Conservation (phyloP, 805 yeast species). For the Candida maris region DNA sequence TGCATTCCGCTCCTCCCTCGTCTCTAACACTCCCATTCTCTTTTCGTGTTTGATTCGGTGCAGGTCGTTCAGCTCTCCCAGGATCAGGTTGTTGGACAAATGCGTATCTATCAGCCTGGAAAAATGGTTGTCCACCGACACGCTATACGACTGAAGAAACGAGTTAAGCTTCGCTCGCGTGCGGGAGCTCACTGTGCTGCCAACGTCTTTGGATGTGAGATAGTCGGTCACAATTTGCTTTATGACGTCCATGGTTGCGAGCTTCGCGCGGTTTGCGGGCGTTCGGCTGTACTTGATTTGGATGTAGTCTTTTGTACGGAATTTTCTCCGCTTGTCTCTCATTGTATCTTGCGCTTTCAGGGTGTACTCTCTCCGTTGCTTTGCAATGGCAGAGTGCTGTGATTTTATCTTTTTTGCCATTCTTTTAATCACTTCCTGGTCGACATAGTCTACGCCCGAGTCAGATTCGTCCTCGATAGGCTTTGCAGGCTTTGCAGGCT, state of each 20-base stretch:
- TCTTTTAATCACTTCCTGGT: slow-evolving; percentile 4
- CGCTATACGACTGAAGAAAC: slow-evolving; percentile 22
- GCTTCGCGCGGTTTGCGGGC: slow-evolving; percentile 26
- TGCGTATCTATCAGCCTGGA: slow-evolving; percentile 33
- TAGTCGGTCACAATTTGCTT: slow-evolving; percentile 30
- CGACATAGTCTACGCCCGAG: slow-evolving; percentile 10
- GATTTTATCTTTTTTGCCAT: slow-evolving; percentile 5
- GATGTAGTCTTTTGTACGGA: slow-evolving; percentile 7
- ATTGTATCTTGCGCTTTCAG: slow-evolving; percentile 3
- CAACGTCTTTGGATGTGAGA: slow-evolving; percentile 15
- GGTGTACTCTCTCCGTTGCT: slow-evolving; percentile 4
- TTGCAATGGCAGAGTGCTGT: slow-evolving; percentile 5
- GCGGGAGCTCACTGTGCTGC: slow-evolving; percentile 16
- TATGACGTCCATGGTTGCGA: slow-evolving; percentile 33
- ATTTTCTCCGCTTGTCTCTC: slow-evolving; percentile 13
- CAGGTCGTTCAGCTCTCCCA: slow-evolving; percentile 27
- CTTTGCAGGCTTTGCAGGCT: too few species aligned
- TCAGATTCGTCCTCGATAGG: not conserved
- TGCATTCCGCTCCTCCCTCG: slow-evolving; percentile 25
- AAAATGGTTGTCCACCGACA: slow-evolving; percentile 28
- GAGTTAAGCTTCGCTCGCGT: slow-evolving; percentile 15
- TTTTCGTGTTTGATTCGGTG: slow-evolving; percentile 29
- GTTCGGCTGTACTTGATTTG: slow-evolving; percentile 25
- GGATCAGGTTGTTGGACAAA: slow-evolving; percentile 32
- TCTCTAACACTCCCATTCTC: slow-evolving; percentile 28